phyloP scores from a whole-genome alignment of 306 rosid genomes.

The Quercus gilva region DNA sequence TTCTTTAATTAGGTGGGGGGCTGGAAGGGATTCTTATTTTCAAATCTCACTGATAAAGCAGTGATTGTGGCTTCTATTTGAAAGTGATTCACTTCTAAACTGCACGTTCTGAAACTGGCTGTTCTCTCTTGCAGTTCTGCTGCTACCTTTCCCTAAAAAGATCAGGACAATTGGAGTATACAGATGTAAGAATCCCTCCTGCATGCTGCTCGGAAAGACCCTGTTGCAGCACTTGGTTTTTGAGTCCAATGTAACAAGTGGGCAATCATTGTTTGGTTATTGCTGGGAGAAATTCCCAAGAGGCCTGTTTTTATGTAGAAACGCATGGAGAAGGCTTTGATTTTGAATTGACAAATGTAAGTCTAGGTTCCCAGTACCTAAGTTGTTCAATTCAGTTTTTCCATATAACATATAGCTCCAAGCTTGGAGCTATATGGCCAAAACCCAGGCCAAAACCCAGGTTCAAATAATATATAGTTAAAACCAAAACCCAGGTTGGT shows the following conservation, averaged over 20 bases:
- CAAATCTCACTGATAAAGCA: neutral
- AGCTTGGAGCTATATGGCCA: too few relatives aligned
- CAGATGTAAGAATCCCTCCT: slow-evolving; percentile 93
- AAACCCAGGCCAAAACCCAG: too few relatives aligned
- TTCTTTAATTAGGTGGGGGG: neutral
- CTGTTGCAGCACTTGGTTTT: slow-evolving; percentile 87
- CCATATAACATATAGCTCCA: neutral
- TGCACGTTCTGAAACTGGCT: slow-evolving; percentile 10
- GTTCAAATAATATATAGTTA: too few relatives aligned
- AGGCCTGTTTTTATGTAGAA: slow-evolving; percentile 94
- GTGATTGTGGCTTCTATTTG: neutral
- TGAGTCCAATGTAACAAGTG: slow-evolving; percentile 40
- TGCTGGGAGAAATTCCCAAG: slow-evolving; percentile 92
- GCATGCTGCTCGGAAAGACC: slow-evolving; percentile 91
- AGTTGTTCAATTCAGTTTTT: neutral
- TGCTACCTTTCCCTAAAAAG: slow-evolving; percentile 63
- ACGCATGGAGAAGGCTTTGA: slow-evolving; percentile 81
- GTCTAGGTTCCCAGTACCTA: slow-evolving; percentile 24
- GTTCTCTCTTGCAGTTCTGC: slow-evolving; percentile 46
- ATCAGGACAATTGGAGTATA: slow-evolving; percentile 94
- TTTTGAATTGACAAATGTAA: slow-evolving; percentile 92
- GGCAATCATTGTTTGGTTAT: slow-evolving; percentile 74
- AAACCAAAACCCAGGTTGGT: too few relatives aligned
- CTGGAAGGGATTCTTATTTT: neutral
- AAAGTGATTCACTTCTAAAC: neutral